Base-by-base conservation (phyloP, 2,329 filamentous ascomycete species). In the Bipolaris oryzae region DNA sequence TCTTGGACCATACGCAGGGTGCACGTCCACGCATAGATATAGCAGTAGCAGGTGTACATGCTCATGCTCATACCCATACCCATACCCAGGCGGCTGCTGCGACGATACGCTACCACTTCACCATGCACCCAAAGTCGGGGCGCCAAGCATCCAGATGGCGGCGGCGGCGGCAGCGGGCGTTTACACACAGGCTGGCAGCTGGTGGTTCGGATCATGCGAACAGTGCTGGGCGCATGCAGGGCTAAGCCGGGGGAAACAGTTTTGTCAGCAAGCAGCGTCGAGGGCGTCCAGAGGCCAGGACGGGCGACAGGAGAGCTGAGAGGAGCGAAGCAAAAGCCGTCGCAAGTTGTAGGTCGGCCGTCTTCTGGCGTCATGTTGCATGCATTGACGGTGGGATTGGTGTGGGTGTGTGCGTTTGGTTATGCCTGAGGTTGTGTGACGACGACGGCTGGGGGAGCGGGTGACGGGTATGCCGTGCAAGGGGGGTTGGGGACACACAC, bases 161-260 rank as follows among this genome's bases (percentile, higher is more conserved):
- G 25, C 25, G 25, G 61, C 53, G 54, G 43, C 25, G 25, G 25
- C 25, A 9, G 61, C 53, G 54, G 43, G 41, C 57, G 66, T 71
- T 67, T 64, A n/a, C n/a, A 65, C 63, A 66, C 62, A 64, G 68
- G 67, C 71, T 70, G 67, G 67, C 66, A 67, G 67, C 71, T 70
- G 67, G 67, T 67, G 25, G 61, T 57, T 57, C 52, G 46, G 59
- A 56, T 44, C 43, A 55, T 61, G 58, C 58, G 57, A 51, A 54
- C 58, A 42, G 47, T 43, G 39, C 21, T 38, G 39, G n/a, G 39
- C 39, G 48, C 39, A 60, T 59, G 60, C 53, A 48, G 44, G 56
- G 55, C 57, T 52, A 47, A 50, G 35, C 13, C 15, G n/a, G 47
- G 56, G 53, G 55, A 45, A 61, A 60, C 25, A 39, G 55, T 31